Conservation (phyloP, 2,329 filamentous ascomycete genomes). For the Stemphylium vesicarium region DNA sequence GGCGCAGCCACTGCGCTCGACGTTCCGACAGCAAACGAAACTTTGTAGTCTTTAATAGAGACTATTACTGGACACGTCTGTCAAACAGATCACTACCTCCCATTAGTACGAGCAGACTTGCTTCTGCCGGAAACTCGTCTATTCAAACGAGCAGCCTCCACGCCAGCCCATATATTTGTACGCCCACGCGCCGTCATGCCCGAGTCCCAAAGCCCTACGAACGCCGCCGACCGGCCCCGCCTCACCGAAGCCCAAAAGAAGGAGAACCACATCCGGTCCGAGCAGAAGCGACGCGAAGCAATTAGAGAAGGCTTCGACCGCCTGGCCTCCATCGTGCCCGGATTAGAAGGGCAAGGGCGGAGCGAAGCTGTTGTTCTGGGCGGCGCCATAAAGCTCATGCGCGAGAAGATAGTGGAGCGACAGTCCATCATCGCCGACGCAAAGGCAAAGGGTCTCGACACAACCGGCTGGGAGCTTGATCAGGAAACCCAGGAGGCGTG, state of each 20-base stretch:
- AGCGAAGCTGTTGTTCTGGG: constrained; percentile 86
- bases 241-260: constrained; percentile 75
- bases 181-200: constrained; percentile 23
- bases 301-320: constrained; percentile 86
- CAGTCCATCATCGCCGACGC: constrained; percentile 47
- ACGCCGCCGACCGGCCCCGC: constrained; percentile 62
- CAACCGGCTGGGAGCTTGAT: constrained; percentile 40
- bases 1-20: not conserved
- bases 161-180: not conserved
- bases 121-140: constrained; percentile 1
- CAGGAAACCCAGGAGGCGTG: constrained; percentile 38
- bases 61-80: not conserved
- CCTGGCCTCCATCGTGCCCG: constrained; percentile 79
- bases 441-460: constrained; percentile 44
- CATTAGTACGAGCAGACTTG: not conserved
- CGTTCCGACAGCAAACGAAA: not conserved
- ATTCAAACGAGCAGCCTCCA: not conserved
- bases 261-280: constrained; percentile 73
- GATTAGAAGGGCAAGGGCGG: constrained; percentile 79
- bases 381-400: constrained; percentile 54
- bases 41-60: no score
- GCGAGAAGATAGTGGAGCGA: constrained; percentile 49
- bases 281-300: constrained; percentile 71
- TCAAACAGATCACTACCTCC: not conserved
- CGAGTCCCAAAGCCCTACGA: constrained; percentile 37